Evolutionary conservation across 202 grass and related monocot species (phyloP), one percentile per base, ranked within the genome.

Genomic region (Eragrostis tef): DNA sequence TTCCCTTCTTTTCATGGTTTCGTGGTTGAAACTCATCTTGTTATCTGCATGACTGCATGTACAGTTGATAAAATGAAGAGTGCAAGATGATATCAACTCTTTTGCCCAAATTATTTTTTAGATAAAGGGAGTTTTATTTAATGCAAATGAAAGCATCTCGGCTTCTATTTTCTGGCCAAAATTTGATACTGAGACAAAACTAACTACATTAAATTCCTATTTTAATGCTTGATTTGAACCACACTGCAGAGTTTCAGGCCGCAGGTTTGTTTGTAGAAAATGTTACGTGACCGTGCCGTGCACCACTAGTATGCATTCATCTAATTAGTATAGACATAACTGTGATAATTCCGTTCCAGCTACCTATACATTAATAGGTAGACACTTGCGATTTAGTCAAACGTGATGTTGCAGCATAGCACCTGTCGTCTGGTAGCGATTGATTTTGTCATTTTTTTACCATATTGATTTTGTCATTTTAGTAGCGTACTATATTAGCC

Each of bases 391-490:
- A 31, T 9, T 9, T 22, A n/a, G 25, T 41, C 58, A 64, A 31
- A 31, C 21, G 11, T 51, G 58, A 50, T 36, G 11, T 41, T 2
- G 2, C 29, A 39, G 1, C 34, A 25, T 12, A 7, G 26, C 29
- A 15, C 3, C 39, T 79, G 65, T 39, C 19, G 24, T 11, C 48
- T 34, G 62, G 9, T 22, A 53, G 76, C 19, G 76, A 52, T 22
- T 79, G 75, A 79, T 79, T 52, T 22, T 2, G 13, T 19, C 46
- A 51, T 41, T 66, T 66, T n/a, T n/a, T n/a, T n/a, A n/a, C n/a
- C n/a, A n/a, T n/a, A 52, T 41, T 79, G 75, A 79, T 79, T 52
- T 22, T 2, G 13, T 19, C 46, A 51, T 41, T 66, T 52, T 59
- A 41, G 44, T 0, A 66, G 16, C 16, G 19, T 64, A 47, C 1